Evolutionary conservation across 2,329 filamentous ascomycete species (phyloP), one percentile per base, ranked within the genome.

Genomic region (Cytospora schulzeri): DNA sequence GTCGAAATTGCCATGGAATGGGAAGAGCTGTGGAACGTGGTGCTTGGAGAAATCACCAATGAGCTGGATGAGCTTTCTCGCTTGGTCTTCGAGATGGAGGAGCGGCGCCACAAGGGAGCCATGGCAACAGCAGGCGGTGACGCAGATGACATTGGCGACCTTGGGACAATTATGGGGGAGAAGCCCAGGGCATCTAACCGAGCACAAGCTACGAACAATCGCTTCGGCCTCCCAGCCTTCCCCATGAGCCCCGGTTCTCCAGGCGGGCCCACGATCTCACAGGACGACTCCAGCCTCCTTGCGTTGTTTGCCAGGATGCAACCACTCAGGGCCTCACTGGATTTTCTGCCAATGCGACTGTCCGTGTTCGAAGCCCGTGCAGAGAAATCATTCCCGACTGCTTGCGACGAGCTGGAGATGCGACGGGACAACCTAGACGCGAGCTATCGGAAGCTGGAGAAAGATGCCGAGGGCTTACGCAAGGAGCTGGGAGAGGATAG

Each of bases 1-100:
- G 94, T 99, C 22, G 95, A 98, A 76, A 88, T 97, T 65, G 95
- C 95, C 55, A 96, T 98, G 93, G 95, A 99, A 74, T 99, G 94
- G 94, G 93, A 97, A 76, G 93, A 98, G 77, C 82, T 99, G 41
- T 98, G 95, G 94, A 92, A 92, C 71, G 92, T 86, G 68, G 94
- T 98, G 3, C 81, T 99, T 3, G 94, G 93, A 53, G 94, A 98
- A 74, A 97, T 98, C 67, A 91, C 93, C 60, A 88, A 89, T 67
- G 95, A 99, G 77, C 89, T 87, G 74, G 75, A 76, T 57, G 75
- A 93, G 24, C 70, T 77, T 2, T 70, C 86, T 71, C 85, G 91
- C 48, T 80, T 97, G 56, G 91, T 98, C 33, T 98, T 98, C 72
- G 93, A 98, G 76, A 97, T 98, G 93, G 95, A 99, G 76, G 95